A percentile compares a stretch with the other conserved stretches of the same genome.
These are phyloP conservation scores for Diphasiastrum complanatum DNA, from an alignment of 83 land plant genomes.

Conservation along the genomic window DNA sequence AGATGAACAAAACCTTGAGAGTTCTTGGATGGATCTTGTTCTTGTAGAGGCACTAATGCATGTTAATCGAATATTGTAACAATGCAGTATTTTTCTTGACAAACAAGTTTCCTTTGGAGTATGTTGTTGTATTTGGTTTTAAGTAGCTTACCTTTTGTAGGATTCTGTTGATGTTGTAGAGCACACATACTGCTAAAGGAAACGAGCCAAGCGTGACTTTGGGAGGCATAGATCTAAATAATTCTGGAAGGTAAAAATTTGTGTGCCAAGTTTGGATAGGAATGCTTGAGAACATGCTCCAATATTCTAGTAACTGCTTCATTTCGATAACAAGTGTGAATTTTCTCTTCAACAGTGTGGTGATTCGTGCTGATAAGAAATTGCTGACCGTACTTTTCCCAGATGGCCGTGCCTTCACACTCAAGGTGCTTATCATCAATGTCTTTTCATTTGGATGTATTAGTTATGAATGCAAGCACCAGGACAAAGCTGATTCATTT, in stretches of 20 bases:
- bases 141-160: no score
- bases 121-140: no score
- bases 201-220: slow-evolving; percentile 84
- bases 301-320: not conserved
- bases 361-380: slow-evolving; percentile 86
- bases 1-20: no score
- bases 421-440: slow-evolving; percentile 50
- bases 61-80: no score
- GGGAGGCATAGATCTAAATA: slow-evolving; percentile 95
- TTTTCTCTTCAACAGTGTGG: slow-evolving; percentile 55
- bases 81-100: no score
- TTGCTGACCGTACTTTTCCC: slow-evolving; percentile 89
- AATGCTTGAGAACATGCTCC: not conserved
- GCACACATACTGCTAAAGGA: slow-evolving; percentile 70
- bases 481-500: no score
- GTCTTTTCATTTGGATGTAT: not conserved
- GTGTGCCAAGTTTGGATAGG: not conserved
- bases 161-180: no score
- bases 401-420: slow-evolving; percentile 94
- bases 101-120: no score
- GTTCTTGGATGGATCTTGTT: no score
- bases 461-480: no score
- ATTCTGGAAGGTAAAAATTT: slow-evolving; percentile 83
- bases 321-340: slow-evolving; percentile 7
- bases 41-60: no score